Base-by-base conservation (phyloP, 148 eudicot genomes). In the Linanthus parryae region DNA sequence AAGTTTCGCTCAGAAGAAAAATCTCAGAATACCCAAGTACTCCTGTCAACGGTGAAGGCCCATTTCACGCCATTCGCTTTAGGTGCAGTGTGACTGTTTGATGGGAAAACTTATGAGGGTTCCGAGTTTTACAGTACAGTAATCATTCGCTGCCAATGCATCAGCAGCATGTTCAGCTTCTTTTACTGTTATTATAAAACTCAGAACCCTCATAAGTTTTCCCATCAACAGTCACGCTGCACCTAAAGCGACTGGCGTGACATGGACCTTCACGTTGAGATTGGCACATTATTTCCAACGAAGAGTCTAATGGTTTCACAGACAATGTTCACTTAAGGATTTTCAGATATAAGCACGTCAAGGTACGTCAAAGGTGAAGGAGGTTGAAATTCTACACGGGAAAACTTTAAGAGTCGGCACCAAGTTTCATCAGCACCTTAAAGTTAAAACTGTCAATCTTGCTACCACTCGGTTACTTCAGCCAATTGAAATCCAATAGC, bases 121-220 rank as follows among this genome's bases (percentile, higher is more conserved):
- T 36, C 42, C 22, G 79, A 64, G n/a, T n/a, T n/a, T n/a, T n/a
- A n/a, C n/a, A n/a, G n/a, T n/a, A n/a, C n/a, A n/a, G n/a, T n/a
- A n/a, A n/a, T 56, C 81, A 52, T 60, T 52, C 27, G 66, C 57
- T 2, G 72, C 70, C 44, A 83, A 43, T 0, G 79, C 64, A 35
- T 55, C 94, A 41, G 89, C 95, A 44, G 84, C 82, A 62, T 79
- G 81, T 61, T 91, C 95, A 43, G 95, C 89, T 46, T 83, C 89
- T 71, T 81, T 86, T 29, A 83, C 0, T 18, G 95, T 86, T 17
- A n/a, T 67, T 15, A 59, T 56, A 78, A 57, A 52, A 70, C 21
- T 64, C 79, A 24, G 42, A 36, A 46, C 84, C 44, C 56, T 54
- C 81, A 61, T 72, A 76, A 4, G 58, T 63, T 52, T 68, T 79